Evolutionary conservation across 768 basidiomycete species (phyloP), one percentile per base, ranked within the genome.

Genomic region (Cystobasidium ongulense): DNA sequence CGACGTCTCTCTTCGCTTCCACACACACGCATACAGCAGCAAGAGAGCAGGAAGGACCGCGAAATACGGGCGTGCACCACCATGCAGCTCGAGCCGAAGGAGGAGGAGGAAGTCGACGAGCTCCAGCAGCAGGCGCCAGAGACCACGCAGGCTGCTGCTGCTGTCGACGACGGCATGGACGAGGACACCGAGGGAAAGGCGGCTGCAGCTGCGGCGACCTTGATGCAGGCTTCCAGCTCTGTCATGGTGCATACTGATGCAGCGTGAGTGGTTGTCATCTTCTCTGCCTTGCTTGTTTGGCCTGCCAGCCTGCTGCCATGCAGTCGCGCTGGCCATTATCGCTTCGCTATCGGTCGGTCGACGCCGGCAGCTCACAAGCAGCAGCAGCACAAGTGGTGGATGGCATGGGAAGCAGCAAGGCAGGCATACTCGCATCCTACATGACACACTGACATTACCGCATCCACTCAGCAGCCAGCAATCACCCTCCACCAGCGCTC

Each of bases 61-160:
- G 53, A 23, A 54, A 10, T 10, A 59, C 2, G 29, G 57, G 5
- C 25, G 29, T 29, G 57, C 29, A 2, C 29, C 25, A 23, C 46
- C 29, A 59, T 59, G 57, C 57, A 59, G 57, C 13, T 59, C 33
- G 57, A 59, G 33, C 57, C 57, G 5, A 59, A 59, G 57, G 57
- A 59, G 11, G 57, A 59, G 33, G 57, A 59, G 57, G 57, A 59
- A 35, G 33, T 59, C 25, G 57, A 59, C 33, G 57, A 59, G 33
- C 33, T 59, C 29, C 33, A 27, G 29, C 57, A 31, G 57, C 57
- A 31, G 11, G 23, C 25, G 5, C 57, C 15, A 59, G 57, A n/a
- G n/a, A n/a, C n/a, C n/a, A 59, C 33, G 57, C 25, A 29, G 25
- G 33, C 33, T 59, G 8, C 57, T 11, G 33, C 57, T 35, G 33